These are phyloP conservation scores for Diplodia mutila DNA, from an alignment of 2,329 filamentous ascomycete genomes.

Conservation along the genomic window DNA sequence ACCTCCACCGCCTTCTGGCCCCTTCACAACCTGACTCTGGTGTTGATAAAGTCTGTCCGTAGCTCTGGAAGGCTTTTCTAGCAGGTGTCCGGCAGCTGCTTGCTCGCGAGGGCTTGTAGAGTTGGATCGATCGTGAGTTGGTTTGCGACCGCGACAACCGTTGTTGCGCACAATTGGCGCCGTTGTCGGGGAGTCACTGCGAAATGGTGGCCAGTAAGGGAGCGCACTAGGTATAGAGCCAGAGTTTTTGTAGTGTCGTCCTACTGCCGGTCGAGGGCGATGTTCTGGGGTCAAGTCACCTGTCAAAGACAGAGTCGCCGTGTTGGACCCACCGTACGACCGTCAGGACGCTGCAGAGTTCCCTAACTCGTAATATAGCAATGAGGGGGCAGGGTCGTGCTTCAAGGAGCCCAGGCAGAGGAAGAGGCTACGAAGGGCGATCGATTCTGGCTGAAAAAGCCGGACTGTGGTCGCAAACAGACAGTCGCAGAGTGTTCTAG, in stretches of 20 bases:
- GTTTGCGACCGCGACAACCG: not conserved
- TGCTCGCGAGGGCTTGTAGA: not conserved
- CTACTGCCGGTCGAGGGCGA: too few species aligned
- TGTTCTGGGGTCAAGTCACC: too few species aligned
- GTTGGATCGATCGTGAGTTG: not conserved
- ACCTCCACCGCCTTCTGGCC: not conserved
- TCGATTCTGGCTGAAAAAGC: too few species aligned
- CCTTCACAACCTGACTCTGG: not conserved
- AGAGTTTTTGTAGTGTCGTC: too few species aligned
- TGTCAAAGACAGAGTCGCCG: too few species aligned
- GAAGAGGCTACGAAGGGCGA: not conserved
- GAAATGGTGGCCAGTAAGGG: not conserved
- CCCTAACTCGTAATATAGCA: too few species aligned
- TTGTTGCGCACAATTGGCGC: not conserved
- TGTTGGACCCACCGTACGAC: too few species aligned
- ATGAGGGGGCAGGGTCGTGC: too few species aligned
- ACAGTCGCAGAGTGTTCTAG: not conserved
- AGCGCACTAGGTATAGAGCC: too few species aligned
- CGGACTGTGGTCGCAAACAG: not conserved
- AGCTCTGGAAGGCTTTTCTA: not conserved
- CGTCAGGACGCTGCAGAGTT: too few species aligned
- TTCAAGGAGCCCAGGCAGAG: too few species aligned
- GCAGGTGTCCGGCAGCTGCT: not conserved
- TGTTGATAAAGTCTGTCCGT: not conserved
- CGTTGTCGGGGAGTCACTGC: not conserved